phyloP scores from a whole-genome alignment of 208 protist species.

The Crithidia expoeki region DNA sequence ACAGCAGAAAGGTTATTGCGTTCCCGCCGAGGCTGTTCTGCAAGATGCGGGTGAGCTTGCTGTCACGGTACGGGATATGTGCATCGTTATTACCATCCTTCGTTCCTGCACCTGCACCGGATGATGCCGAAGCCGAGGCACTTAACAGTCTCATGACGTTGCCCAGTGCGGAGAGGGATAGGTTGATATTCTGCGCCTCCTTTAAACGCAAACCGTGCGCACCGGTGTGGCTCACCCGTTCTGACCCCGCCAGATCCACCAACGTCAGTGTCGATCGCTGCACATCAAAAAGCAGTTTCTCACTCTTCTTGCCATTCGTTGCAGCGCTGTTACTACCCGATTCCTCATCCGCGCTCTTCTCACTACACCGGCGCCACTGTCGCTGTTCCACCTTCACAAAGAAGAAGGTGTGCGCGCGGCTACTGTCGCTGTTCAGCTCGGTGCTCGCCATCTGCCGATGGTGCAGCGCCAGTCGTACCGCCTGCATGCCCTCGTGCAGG shows the following conservation, averaged over 20 bases:
- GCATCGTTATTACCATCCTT: not conserved
- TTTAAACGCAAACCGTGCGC: conserved; percentile 70
- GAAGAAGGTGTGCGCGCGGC: conserved; percentile 88
- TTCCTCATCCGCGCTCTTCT: no score
- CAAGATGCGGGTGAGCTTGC: conserved; percentile 91
- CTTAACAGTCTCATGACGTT: conserved; percentile 87
- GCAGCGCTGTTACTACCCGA: no score
- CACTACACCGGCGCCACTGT: conserved; percentile 1
- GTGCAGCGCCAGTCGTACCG: conserved; percentile 36
- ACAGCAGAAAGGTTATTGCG: conserved; percentile 76
- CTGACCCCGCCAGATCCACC: conserved; percentile 94
- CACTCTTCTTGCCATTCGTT: not conserved
- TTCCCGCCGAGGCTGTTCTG: conserved; percentile 85
- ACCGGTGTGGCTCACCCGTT: conserved; percentile 79
- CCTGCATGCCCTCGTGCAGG: conserved; percentile 45
- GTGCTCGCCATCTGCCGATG: conserved; percentile 70
- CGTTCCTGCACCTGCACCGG: no score
- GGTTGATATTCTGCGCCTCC: conserved; percentile 93
- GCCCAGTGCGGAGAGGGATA: conserved; percentile 88
- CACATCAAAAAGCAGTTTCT: not conserved
- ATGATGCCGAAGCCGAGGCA: not conserved
- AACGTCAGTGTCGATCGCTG: conserved; percentile 60
- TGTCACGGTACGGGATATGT: conserved; percentile 90
- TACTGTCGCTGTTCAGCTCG: conserved; percentile 84
- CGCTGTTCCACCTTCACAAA: conserved; percentile 53